Base-by-base conservation (phyloP, 306 rosid species). In the Lablab purpureus region DNA sequence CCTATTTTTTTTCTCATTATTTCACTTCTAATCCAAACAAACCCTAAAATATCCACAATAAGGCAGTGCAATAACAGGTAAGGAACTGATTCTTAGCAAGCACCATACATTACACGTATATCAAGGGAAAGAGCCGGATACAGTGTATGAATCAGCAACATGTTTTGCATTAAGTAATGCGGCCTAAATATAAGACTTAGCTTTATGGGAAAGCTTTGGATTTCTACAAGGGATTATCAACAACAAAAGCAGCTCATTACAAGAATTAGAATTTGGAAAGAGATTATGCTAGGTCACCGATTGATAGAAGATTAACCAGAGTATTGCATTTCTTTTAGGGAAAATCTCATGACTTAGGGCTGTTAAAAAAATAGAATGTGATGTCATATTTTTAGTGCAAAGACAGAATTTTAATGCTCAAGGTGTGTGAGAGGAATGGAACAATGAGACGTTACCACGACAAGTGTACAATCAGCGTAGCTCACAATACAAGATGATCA, bases 381-480 rank as follows among this genome's bases (percentile, higher is more conserved):
- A 25, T 25, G n/a, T n/a, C n/a, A n/a, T n/a, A n/a, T n/a, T n/a
- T n/a, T n/a, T n/a, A n/a, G n/a, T n/a, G n/a, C n/a, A n/a, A n/a
- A n/a, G n/a, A n/a, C n/a, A n/a, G n/a, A n/a, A n/a, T n/a, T n/a
- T n/a, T n/a, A n/a, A n/a, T n/a, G n/a, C n/a, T n/a, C n/a, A n/a
- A n/a, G n/a, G n/a, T n/a, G n/a, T n/a, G n/a, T n/a, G n/a, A n/a
- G n/a, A n/a, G n/a, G 28, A 25, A 25, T 25, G 28, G 28, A 25
- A 1, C 28, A 25, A 25, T 58, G 17, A 19, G 19, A 67, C 45
- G 32, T 25, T 67, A 63, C 2, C 21, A 6, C n/a, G 21, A 37
- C 30, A 37, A 67, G 70, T 64, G 2, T 64, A 14, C 27, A 64
- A 64, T 64, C 13, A 64, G n/a, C n/a, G n/a, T n/a, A n/a, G n/a